Conservation (phyloP, 169 alveolate genomes). For the Eimeria acervulina region DNA sequence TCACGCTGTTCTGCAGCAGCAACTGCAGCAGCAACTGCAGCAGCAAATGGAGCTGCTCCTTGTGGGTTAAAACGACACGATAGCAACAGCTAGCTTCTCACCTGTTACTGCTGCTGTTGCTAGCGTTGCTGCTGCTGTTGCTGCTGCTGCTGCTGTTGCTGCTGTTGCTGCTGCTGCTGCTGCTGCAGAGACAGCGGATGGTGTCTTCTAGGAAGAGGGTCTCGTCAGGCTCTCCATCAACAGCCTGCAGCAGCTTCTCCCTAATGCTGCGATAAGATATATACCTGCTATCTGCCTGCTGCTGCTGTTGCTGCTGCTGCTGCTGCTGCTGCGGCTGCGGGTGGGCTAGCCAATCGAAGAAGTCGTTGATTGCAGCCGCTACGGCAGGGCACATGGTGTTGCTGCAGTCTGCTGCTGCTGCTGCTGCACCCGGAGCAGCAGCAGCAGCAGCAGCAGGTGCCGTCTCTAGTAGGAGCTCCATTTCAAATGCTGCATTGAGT, state of each 20-base stretch:
- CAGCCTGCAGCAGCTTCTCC: slow-evolving; percentile 40
- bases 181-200: slow-evolving; percentile 25
- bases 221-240: slow-evolving; percentile 39
- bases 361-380: slow-evolving; percentile 8
- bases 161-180: no score
- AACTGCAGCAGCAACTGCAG: not conserved
- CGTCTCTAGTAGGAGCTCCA: not conserved
- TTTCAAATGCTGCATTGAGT: slow-evolving; percentile 11
- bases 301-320: slow-evolving; percentile 14
- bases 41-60: slow-evolving; percentile 22
- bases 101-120: slow-evolving; percentile 20
- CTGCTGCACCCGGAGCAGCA: no score
- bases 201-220: slow-evolving; percentile 11
- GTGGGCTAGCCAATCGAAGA: slow-evolving; percentile 35
- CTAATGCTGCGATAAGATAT: slow-evolving; percentile 20
- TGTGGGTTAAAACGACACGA: not conserved
- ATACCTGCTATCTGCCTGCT: not conserved
- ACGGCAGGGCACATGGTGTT: not conserved
- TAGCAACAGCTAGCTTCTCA: not conserved
- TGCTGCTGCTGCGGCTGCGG: slow-evolving; percentile 20
- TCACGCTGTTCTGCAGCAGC: no score
- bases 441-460: not conserved
- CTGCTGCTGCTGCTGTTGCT: no score
- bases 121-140: not conserved
- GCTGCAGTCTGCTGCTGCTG: not conserved